Conservation (phyloP, 148 eudicot genomes). For the Arctostaphylos glauca region DNA sequence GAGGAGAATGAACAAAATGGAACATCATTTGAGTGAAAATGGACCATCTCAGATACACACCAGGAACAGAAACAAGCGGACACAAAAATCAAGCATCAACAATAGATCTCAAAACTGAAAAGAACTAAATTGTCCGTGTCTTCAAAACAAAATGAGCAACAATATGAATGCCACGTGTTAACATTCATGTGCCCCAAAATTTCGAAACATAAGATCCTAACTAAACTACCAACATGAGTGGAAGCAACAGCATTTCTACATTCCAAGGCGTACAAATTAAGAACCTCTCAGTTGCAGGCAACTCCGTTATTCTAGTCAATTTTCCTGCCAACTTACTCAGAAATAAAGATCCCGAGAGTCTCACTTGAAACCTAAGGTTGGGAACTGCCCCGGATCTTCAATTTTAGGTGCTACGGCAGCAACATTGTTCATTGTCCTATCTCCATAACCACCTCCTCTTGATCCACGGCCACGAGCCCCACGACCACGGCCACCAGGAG, state of each 20-base stretch:
- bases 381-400: slow-evolving; percentile 81
- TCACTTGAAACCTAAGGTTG: slow-evolving; percentile 77
- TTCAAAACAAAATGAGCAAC: slow-evolving; percentile 8
- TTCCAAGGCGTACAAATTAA: not conserved
- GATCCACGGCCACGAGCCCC: slow-evolving; percentile 62
- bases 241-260: slow-evolving; percentile 6
- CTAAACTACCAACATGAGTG: not conserved
- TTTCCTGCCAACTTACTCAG: slow-evolving; percentile 3
- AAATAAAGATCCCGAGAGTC: too few species aligned
- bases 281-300: not conserved
- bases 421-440: slow-evolving; percentile 24
- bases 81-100: not conserved
- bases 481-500: slow-evolving; percentile 71
- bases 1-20: too few species aligned
- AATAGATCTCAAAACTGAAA: not conserved
- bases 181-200: not conserved
- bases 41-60: not conserved
- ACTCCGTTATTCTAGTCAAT: slow-evolving; percentile 11
- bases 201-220: not conserved
- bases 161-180: not conserved
- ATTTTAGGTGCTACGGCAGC: slow-evolving; percentile 56
- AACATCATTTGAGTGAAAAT: not conserved
- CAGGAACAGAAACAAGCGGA: not conserved
- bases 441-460: slow-evolving; percentile 48
- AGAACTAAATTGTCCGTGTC: not conserved